phyloP scores from a whole-genome alignment of 352 stramenopile species.

The Phytophthora kernoviae region DNA sequence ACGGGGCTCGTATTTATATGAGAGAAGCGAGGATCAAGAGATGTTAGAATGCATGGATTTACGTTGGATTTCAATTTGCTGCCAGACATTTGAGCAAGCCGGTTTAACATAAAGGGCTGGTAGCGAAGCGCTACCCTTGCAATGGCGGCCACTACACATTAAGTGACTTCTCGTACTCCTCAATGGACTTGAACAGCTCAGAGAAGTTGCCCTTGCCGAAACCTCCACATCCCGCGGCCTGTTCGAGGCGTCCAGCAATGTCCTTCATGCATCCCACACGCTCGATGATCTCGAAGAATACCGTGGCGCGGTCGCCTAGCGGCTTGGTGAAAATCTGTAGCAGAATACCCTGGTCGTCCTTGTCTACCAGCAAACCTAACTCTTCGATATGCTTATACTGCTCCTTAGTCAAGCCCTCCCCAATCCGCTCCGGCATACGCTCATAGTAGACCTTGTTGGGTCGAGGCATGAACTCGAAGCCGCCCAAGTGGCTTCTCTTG shows the following conservation, averaged over 20 bases:
- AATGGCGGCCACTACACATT: conserved; percentile 55
- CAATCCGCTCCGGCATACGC: conserved; percentile 83
- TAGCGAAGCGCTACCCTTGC: neutral
- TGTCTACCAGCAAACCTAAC: conserved; percentile 93
- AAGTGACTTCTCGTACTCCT: conserved; percentile 88
- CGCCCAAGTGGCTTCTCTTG: conserved; percentile 68
- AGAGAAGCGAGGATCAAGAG: neutral
- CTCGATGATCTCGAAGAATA: conserved; percentile 95
- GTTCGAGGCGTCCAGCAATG: conserved; percentile 72
- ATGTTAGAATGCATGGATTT: conserved; percentile 1
- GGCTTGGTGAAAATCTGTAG: conserved; percentile 94
- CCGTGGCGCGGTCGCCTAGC: conserved; percentile 82
- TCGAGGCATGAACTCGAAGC: conserved; percentile 88
- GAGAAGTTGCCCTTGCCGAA: conserved; percentile 95
- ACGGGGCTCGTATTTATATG: conserved; percentile 73
- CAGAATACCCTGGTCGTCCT: conserved; percentile 94
- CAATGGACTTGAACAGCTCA: conserved; percentile 93
- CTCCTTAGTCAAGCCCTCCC: conserved; percentile 72
- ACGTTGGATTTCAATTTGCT: conserved; percentile 4
- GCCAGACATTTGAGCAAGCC: neutral
- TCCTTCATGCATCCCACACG: conserved; percentile 89
- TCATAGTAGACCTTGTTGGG: conserved; percentile 92
- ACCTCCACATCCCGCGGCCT: conserved; percentile 80
- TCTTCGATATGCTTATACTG: conserved; percentile 93
- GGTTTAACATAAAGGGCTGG: neutral